Evolutionary conservation across 495 filamentous ascomycete genomes (phyloP).

Genomic region (Neurospora tetrasperma): DNA sequence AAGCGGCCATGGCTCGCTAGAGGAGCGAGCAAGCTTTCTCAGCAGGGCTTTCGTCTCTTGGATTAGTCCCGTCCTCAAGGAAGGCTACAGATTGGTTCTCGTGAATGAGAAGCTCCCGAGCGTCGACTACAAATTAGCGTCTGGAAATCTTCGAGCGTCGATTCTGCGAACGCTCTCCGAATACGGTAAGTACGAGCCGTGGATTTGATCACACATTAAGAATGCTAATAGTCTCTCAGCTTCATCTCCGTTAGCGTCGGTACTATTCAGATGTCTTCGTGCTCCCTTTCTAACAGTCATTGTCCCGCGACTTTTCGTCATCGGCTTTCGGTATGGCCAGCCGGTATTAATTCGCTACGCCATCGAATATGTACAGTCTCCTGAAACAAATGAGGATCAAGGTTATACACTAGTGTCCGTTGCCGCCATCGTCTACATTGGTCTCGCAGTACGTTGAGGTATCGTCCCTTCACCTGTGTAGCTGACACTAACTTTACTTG

Average conservation of each 20-base stretch:
- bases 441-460: constrained; percentile 40
- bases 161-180: constrained; percentile 30
- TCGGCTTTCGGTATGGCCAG: constrained; percentile 51
- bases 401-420: constrained; percentile 49
- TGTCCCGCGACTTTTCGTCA: constrained; percentile 44
- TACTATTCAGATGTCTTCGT: constrained; percentile 37
- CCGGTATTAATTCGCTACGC: constrained; percentile 49
- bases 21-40: constrained; percentile 36
- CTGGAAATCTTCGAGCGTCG: constrained; percentile 27
- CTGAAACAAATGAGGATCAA: constrained; percentile 18
- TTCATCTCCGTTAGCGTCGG: constrained; percentile 30
- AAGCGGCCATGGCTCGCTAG: constrained; percentile 17
- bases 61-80: constrained; percentile 48
- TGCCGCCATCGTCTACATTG: constrained; percentile 47
- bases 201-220: neutral
- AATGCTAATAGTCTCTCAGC: neutral
- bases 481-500: neutral
- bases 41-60: constrained; percentile 46
- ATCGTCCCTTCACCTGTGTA: neutral
- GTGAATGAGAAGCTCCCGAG: constrained; percentile 35
- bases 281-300: constrained; percentile 39
- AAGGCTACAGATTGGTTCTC: constrained; percentile 37
- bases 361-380: constrained; percentile 35
- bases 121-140: constrained; percentile 36
- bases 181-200: constrained; percentile 7